Percentiles rank a stretch among this genome's conserved stretches.
Conservation (phyloP, 2,329 filamentous ascomycete species). For the Alternaria brassicae region DNA sequence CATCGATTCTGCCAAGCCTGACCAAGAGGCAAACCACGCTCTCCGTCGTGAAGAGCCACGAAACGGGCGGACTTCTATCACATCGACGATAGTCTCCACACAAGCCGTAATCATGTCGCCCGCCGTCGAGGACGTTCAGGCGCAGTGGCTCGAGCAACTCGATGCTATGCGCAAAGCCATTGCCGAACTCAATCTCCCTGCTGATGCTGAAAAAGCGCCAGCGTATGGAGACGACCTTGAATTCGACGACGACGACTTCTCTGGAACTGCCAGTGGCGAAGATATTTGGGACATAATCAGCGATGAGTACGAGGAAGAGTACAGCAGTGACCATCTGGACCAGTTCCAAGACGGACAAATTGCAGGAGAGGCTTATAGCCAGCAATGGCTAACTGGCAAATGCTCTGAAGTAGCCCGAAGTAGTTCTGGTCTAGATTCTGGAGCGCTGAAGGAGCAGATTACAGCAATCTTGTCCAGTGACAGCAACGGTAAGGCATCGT, state of each 20-base stretch:
- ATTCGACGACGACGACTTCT: conserved; percentile 70
- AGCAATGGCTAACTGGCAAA: conserved; percentile 73
- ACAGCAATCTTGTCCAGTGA: conserved; percentile 74
- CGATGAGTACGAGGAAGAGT: conserved; percentile 70
- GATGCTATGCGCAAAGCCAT: conserved; percentile 86
- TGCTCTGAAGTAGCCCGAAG: conserved; percentile 71
- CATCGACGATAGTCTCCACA: neutral
- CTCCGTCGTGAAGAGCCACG: neutral
- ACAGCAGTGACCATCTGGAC: conserved; percentile 70
- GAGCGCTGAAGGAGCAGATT: conserved; percentile 80
- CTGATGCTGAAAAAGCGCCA: conserved; percentile 55
- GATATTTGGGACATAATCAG: conserved; percentile 95
- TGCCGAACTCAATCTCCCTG: conserved; percentile 69
- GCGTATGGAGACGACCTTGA: conserved; percentile 66
- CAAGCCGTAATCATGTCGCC: conserved; percentile 44
- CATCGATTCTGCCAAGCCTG: conserved; percentile 23
- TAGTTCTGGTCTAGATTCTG: conserved; percentile 71
- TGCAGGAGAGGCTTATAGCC: conserved; percentile 57
- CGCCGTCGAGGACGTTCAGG: conserved; percentile 55
- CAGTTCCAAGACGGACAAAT: conserved; percentile 53
- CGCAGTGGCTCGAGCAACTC: conserved; percentile 85
- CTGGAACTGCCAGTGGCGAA: conserved; percentile 69
- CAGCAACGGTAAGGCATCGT: conserved; percentile 51
- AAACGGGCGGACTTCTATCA: neutral
- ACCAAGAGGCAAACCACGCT: conserved; percentile 1